Evolutionary conservation across 2,329 filamentous ascomycete genomes (phyloP).

Genomic region (Trichoderma arundinaceum): DNA sequence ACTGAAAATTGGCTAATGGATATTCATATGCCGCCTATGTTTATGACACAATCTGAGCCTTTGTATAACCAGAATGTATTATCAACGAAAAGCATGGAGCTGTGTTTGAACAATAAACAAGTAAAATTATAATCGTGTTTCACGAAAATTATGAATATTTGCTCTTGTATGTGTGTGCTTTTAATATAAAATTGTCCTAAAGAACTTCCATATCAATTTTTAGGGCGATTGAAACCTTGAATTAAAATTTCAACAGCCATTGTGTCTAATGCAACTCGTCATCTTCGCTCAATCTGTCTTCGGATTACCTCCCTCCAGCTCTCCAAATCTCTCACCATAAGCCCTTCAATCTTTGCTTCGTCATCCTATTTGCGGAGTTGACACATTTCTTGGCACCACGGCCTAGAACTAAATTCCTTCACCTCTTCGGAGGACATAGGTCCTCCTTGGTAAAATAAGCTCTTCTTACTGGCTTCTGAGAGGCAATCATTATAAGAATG

Average conservation of each 20-base stretch:
- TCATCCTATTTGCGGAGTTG: slow-evolving; percentile 13
- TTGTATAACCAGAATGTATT: slow-evolving; percentile 21
- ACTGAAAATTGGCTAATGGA: neutral
- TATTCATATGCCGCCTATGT: slow-evolving; percentile 2
- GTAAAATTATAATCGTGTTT: neutral
- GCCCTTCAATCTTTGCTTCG: slow-evolving; percentile 7
- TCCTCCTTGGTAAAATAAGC: slow-evolving; percentile 10
- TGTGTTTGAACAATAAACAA: slow-evolving; percentile 4
- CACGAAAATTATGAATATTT: neutral
- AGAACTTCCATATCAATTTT: too few species aligned
- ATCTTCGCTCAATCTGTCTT: slow-evolving; percentile 2
- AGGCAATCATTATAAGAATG: slow-evolving; percentile 6
- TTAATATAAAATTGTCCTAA: too few species aligned
- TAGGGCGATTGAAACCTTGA: too few species aligned
- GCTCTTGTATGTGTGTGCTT: neutral
- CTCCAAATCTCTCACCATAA: slow-evolving; percentile 5
- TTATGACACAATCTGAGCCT: slow-evolving; percentile 7
- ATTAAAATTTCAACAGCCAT: too few species aligned
- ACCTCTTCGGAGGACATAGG: slow-evolving; percentile 11
- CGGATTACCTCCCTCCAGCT: slow-evolving; percentile 1
- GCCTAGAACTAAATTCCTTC: neutral
- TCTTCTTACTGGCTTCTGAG: slow-evolving; percentile 13
- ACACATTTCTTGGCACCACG: slow-evolving; percentile 13
- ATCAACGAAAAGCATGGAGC: slow-evolving; percentile 1
- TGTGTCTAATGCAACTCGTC: neutral